phyloP scores from a whole-genome alignment of 2,329 filamentous ascomycete genomes.

The Neonectria hederae region DNA sequence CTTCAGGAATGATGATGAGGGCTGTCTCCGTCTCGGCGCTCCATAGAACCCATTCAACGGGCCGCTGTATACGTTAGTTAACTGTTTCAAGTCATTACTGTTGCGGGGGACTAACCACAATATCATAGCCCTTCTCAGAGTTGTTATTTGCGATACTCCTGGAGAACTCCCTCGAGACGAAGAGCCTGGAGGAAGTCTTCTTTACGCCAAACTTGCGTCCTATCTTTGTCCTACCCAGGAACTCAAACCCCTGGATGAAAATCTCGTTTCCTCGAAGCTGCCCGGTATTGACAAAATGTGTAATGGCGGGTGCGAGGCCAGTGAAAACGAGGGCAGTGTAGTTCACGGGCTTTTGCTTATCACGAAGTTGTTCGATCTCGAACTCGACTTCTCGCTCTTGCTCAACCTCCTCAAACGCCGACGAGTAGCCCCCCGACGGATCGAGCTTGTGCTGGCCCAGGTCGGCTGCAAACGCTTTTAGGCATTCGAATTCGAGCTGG shows the following conservation, averaged over 20 bases:
- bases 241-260: slow-evolving; percentile 52
- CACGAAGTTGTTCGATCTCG: slow-evolving; percentile 66
- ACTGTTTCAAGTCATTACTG: slow-evolving; percentile 19
- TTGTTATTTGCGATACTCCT: slow-evolving; percentile 15
- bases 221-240: slow-evolving; percentile 48
- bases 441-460: neutral
- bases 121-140: slow-evolving; percentile 5
- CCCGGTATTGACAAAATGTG: slow-evolving; percentile 57
- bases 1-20: slow-evolving; percentile 69
- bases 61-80: slow-evolving; percentile 46
- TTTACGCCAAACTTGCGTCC: slow-evolving; percentile 46
- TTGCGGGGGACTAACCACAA: slow-evolving; percentile 11
- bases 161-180: slow-evolving; percentile 46
- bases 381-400: slow-evolving; percentile 68
- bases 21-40: slow-evolving; percentile 56
- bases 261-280: slow-evolving; percentile 16
- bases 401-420: slow-evolving; percentile 68
- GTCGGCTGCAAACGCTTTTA: neutral
- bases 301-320: slow-evolving; percentile 58
- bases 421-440: slow-evolving; percentile 45
- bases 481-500: neutral
- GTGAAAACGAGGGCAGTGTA: slow-evolving; percentile 53
- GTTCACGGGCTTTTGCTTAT: slow-evolving; percentile 58
- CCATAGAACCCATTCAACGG: slow-evolving; percentile 72
- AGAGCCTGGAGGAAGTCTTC: slow-evolving; percentile 38